phyloP scores from a whole-genome alignment of 2,329 filamentous ascomycete species.

The Diaporthe ilicicola region DNA sequence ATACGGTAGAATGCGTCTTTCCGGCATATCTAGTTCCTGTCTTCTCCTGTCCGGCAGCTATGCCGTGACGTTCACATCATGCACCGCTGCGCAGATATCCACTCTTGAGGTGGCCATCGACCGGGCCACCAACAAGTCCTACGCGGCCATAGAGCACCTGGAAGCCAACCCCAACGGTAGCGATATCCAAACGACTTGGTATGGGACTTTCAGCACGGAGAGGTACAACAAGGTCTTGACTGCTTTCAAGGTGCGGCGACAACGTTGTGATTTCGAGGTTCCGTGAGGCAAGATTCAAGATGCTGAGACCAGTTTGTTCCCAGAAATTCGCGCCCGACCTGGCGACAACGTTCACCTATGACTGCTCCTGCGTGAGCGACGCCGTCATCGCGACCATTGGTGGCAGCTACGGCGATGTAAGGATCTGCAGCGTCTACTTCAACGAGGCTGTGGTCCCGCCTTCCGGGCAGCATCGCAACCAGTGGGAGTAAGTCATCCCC shows the following conservation, averaged over 20 bases:
- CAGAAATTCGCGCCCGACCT: slow-evolving; percentile 7
- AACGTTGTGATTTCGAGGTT: too few relatives aligned
- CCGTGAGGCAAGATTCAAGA: background rate
- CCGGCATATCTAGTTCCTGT: too few relatives aligned
- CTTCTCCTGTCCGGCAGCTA: background rate
- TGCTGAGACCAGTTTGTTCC: background rate
- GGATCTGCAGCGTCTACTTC: background rate
- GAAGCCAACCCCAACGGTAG: slow-evolving; percentile 1
- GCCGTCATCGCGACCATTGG: background rate
- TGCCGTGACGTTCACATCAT: slow-evolving; percentile 8
- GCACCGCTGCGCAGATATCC: background rate
- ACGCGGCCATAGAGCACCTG: slow-evolving; percentile 7
- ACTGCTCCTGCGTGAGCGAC: background rate
- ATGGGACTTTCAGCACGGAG: background rate
- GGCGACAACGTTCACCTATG: background rate
- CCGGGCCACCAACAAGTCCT: background rate
- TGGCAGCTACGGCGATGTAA: background rate
- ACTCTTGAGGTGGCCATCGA: slow-evolving; percentile 11
- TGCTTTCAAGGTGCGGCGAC: slow-evolving; percentile 4
- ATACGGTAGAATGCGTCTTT: too few relatives aligned
- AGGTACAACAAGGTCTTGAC: background rate
- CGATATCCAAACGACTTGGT: background rate
- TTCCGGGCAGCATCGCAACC: slow-evolving; percentile 1
- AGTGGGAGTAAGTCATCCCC: background rate
- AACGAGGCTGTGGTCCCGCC: background rate